These are phyloP conservation scores for Chiua virens DNA, from an alignment of 768 basidiomycete genomes.

Conservation along the genomic window DNA sequence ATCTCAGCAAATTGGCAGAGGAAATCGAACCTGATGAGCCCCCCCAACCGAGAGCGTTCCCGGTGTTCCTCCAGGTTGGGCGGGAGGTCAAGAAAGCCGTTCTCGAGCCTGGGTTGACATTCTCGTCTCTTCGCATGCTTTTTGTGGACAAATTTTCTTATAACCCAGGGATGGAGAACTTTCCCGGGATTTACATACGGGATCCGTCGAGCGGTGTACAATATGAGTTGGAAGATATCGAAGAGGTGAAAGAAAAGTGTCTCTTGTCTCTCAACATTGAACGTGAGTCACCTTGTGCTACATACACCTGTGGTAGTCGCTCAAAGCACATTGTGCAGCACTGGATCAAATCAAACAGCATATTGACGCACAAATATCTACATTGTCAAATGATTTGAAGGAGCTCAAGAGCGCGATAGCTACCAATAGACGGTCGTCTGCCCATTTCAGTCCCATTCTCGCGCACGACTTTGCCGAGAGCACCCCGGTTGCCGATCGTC, in stretches of 20 bases:
- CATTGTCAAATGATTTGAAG: conserved; percentile 84
- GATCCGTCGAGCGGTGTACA: conserved; percentile 91
- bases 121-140: conserved; percentile 75
- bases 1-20: conserved; percentile 19
- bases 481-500: conserved; percentile 64
- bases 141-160: conserved; percentile 97
- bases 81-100: conserved; percentile 86
- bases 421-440: conserved; percentile 52
- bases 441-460: conserved; percentile 46
- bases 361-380: conserved; percentile 88
- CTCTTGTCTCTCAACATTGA: conserved; percentile 93
- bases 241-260: conserved; percentile 87
- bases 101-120: conserved; percentile 68
- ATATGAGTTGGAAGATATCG: conserved; percentile 93
- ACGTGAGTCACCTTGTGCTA: conserved; percentile 59
- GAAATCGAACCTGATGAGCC: conserved; percentile 21
- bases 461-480: conserved; percentile 61
- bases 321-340: conserved; percentile 47
- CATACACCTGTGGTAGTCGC: conserved; percentile 3
- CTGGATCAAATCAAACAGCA: conserved; percentile 99
- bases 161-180: conserved; percentile 89
- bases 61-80: conserved; percentile 87
- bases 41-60: conserved; percentile 37
- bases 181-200: conserved; percentile 93
- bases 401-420: conserved; percentile 74